Conservation (phyloP, 2,329 filamentous ascomycete genomes). For the Neonectria neomacrospora region DNA sequence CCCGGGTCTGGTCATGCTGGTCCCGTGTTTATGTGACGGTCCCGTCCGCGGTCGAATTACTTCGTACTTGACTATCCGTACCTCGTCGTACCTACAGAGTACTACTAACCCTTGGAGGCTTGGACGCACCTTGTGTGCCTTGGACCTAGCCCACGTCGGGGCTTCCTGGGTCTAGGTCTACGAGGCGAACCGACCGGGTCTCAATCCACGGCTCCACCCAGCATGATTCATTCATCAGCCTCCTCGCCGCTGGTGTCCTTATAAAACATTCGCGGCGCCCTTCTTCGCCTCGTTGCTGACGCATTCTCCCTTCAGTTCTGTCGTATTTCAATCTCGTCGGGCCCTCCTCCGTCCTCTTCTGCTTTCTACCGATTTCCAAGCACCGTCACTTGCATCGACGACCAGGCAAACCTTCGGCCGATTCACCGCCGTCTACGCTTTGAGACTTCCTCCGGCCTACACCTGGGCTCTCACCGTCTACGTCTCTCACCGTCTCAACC, state of each 20-base stretch:
- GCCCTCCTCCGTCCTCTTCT: constrained; percentile 10
- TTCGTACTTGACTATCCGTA: neutral
- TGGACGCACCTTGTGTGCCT: constrained; percentile 9
- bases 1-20: constrained; percentile 23
- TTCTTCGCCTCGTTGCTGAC: constrained; percentile 24
- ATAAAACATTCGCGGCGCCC: constrained; percentile 39
- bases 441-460: constrained; percentile 8
- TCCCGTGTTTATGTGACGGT: constrained; percentile 20
- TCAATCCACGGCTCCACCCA: constrained; percentile 37
- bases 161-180: constrained; percentile 16
- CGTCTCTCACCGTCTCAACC: constrained; percentile 31
- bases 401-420: constrained; percentile 3
- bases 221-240: constrained; percentile 48
- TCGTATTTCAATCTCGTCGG: constrained; percentile 31
- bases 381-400: constrained; percentile 31
- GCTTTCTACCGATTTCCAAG: constrained; percentile 27
- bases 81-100: constrained; percentile 1
- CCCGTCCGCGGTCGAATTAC: neutral
- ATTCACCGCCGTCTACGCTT: neutral
- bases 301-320: constrained; percentile 32
- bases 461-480: neutral
- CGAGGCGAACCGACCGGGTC: constrained; percentile 43
- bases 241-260: constrained; percentile 37
- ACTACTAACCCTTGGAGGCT: constrained; percentile 8
- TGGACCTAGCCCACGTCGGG: neutral